A percentile compares a stretch with the other conserved stretches of the same genome.
These are phyloP conservation scores for Alternaria novae-zelandiae DNA, from an alignment of 2,329 filamentous ascomycete genomes.

Conservation along the genomic window DNA sequence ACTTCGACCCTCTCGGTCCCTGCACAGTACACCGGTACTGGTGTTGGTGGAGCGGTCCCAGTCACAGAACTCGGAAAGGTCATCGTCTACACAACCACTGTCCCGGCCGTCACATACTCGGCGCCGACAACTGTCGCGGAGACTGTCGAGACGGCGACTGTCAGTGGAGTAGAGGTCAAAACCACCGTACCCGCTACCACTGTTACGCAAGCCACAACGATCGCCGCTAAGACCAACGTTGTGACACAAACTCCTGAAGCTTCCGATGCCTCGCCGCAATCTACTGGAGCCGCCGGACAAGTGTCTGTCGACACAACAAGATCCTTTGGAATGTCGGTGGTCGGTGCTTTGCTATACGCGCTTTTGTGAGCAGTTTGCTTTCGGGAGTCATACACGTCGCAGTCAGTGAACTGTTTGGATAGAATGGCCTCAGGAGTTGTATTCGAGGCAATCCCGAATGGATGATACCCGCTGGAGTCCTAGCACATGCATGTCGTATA, in stretches of 20 bases:
- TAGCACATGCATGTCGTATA: slow-evolving; percentile 1
- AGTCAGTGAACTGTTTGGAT: background rate
- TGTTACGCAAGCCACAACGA: slow-evolving; percentile 29
- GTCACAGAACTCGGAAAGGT: slow-evolving; percentile 51
- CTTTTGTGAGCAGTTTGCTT: slow-evolving; percentile 18
- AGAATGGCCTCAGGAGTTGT: background rate
- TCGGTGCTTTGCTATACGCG: slow-evolving; percentile 34
- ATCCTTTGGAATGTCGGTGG: slow-evolving; percentile 32
- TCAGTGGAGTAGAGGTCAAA: slow-evolving; percentile 23
- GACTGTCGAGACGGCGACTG: slow-evolving; percentile 23
- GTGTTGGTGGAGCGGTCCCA: slow-evolving; percentile 56
- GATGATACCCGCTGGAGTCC: slow-evolving; percentile 28
- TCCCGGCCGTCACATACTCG: slow-evolving; percentile 35
- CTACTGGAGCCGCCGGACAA: slow-evolving; percentile 25
- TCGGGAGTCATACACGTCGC: background rate
- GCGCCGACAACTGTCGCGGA: slow-evolving; percentile 30
- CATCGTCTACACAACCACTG: slow-evolving; percentile 44
- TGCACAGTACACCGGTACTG: slow-evolving; percentile 54
- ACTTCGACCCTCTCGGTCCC: slow-evolving; percentile 54
- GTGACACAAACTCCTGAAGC: slow-evolving; percentile 24
- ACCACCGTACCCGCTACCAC: slow-evolving; percentile 30
- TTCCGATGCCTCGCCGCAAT: slow-evolving; percentile 22
- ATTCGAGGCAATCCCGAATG: slow-evolving; percentile 11
- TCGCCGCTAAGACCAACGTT: slow-evolving; percentile 26
- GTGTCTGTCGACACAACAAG: slow-evolving; percentile 20